Evolutionary conservation across 805 yeast genomes (phyloP).

Genomic region (Ogataea philodendri): DNA sequence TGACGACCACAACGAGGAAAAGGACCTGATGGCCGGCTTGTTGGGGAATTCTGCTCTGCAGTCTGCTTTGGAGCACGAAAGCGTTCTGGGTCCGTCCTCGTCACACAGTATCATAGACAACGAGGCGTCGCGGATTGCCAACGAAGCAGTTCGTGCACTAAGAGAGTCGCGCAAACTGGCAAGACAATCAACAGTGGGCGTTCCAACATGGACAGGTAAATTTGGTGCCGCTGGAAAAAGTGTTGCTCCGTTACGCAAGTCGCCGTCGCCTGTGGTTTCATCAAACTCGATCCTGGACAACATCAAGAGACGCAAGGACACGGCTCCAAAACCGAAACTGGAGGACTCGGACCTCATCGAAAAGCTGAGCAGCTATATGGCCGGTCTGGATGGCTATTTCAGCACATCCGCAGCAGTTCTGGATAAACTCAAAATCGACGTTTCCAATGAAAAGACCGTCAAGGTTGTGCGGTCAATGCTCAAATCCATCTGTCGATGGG

Average conservation of each 20-base stretch:
- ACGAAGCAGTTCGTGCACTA: slow-evolving; percentile 61
- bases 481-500: slow-evolving; percentile 67
- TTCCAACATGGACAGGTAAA: slow-evolving; percentile 96
- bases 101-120: slow-evolving; percentile 54
- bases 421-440: slow-evolving; percentile 29
- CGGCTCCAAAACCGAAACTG: slow-evolving; percentile 5
- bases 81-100: slow-evolving; percentile 50
- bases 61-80: slow-evolving; percentile 75
- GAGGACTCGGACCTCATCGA: slow-evolving; percentile 22
- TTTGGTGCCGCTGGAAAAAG: slow-evolving; percentile 78
- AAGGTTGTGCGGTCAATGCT: slow-evolving; percentile 66
- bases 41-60: slow-evolving; percentile 66
- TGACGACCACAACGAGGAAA: slow-evolving; percentile 49
- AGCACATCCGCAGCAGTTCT: slow-evolving; percentile 34
- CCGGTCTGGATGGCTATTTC: slow-evolving; percentile 29
- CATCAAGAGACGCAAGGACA: slow-evolving; percentile 42
- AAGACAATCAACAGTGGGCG: slow-evolving; percentile 53
- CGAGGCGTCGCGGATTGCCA: slow-evolving; percentile 61
- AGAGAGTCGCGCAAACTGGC: slow-evolving; percentile 59
- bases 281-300: slow-evolving; percentile 51
- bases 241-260: slow-evolving; percentile 1
- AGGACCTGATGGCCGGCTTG: slow-evolving; percentile 68
- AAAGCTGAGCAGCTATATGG: slow-evolving; percentile 29
- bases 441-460: slow-evolving; percentile 53
- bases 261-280: slow-evolving; percentile 26